Base-by-base conservation (phyloP, 257 asterid genomes). In the Solanum chmielewskii region DNA sequence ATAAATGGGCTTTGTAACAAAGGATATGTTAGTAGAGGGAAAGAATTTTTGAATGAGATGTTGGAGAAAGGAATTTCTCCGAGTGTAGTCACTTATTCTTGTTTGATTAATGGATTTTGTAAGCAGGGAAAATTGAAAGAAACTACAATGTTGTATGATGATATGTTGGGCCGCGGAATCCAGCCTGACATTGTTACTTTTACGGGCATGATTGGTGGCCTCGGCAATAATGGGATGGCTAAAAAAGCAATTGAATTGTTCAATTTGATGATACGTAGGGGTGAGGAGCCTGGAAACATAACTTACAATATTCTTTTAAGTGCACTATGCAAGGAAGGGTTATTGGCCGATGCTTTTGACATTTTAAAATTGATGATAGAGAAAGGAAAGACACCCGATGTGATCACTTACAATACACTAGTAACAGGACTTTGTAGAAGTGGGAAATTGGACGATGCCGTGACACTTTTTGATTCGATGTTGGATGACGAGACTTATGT, bases 301-400 rank as follows among this genome's bases (percentile, higher is more conserved):
- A 92, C 96, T 13, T 94, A 90, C 21, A 95, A 93, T 80, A 70
- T 89, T 86, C 90, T 95, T 14, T 87, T 94, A 66, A 89, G 89
- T 85, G 98, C 97, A 39, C 88, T 95, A 27, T 92, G 95, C 92
- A 92, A 92, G 91, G 92, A 91, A 6, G 93, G 94, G 3, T 89
- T 83, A 80, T 64, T 88, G 9, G 87, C 86, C 71, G 96, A 94
- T 85, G 96, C 98, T 83, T 80, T 86, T 60, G 91, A 85, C 78
- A 89, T 93, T 83, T 89, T 95, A 42, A 92, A 90, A 83, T 64
- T 90, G 87, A 95, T 94, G 98, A 86, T 83, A 44, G 90, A 89
- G 87, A 92, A 92, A 88, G 91, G 88, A 44, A 92, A 90, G 87
- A 90, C 56, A 49, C 96, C 96, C 21, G 92, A 92, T 71, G 49